These are phyloP conservation scores for Chondrostereum purpureum DNA, from an alignment of 1,284 basidiomycete genomes.

Conservation along the genomic window DNA sequence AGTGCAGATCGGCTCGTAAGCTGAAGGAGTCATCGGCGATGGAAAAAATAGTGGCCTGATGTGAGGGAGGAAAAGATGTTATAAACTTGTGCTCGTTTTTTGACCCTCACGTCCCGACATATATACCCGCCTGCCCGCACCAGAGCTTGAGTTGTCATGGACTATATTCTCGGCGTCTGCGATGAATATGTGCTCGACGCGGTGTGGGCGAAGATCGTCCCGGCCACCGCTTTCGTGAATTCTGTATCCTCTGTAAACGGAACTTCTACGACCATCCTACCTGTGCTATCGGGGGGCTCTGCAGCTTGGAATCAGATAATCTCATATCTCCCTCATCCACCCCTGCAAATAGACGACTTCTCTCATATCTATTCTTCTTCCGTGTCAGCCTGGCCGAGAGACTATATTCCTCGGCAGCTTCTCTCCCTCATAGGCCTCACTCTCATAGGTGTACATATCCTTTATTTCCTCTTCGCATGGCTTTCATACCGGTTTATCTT, in stretches of 20 bases:
- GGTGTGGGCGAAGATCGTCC: constrained; percentile 70
- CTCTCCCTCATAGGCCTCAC: constrained; percentile 75
- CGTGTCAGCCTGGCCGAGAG: constrained; percentile 70
- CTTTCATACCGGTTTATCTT: constrained; percentile 86
- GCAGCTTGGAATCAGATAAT: constrained; percentile 49
- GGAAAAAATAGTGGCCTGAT: too few species aligned
- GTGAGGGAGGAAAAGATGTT: too few species aligned
- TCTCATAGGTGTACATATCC: constrained; percentile 69
- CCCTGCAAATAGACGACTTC: constrained; percentile 27
- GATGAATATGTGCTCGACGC: constrained; percentile 79
- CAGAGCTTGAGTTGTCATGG: too few species aligned
- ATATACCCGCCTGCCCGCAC: too few species aligned
- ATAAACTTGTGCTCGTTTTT: too few species aligned
- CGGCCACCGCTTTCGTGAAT: constrained; percentile 50
- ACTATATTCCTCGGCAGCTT: constrained; percentile 74
- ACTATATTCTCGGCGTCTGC: constrained; percentile 66
- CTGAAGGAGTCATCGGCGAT: too few species aligned
- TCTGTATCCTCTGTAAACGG: constrained; percentile 23
- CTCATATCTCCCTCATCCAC: constrained; percentile 53
- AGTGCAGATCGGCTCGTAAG: too few species aligned
- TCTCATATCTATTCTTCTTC: constrained; percentile 18
- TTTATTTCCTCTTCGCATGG: constrained; percentile 85
- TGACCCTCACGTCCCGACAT: too few species aligned
- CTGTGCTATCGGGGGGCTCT: constrained; percentile 22
- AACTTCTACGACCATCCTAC: constrained; percentile 26